These are phyloP conservation scores for Acanthamoeba sp. DNA, from an alignment of 208 protist species.

Conservation along the genomic window DNA sequence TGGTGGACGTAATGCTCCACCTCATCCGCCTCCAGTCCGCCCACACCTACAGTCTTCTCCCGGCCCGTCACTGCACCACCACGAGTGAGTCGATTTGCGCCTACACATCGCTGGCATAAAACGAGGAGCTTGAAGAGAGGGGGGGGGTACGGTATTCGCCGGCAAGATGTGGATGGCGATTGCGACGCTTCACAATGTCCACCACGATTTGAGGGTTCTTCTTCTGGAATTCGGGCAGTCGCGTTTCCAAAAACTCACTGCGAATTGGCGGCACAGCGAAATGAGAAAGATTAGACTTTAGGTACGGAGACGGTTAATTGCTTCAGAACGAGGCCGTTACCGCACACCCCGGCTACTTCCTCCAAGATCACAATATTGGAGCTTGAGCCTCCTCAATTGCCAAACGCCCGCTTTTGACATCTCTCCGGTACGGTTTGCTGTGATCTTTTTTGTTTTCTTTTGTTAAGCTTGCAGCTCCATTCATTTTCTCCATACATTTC, in stretches of 20 bases:
- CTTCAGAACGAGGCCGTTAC: not conserved
- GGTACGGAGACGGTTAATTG: not conserved
- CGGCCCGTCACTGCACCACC: not conserved
- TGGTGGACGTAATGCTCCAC: constrained; percentile 29
- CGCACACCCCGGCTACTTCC: not conserved
- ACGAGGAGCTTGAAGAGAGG: not conserved
- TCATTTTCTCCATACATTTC: too few species aligned
- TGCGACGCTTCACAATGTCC: constrained; percentile 25
- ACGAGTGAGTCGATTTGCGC: too few species aligned
- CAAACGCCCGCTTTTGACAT: not conserved
- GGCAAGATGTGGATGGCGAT: not conserved
- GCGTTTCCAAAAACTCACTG: constrained; percentile 25
- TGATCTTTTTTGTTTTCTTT: too few species aligned
- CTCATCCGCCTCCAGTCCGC: not conserved
- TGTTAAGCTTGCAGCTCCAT: too few species aligned
- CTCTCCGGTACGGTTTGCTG: not conserved
- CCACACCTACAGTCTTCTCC: not conserved
- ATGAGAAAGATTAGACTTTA: not conserved
- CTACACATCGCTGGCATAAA: too few species aligned
- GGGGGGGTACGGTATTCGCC: not conserved
- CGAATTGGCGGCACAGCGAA: too few species aligned
- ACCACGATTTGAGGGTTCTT: not conserved
- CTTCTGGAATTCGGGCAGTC: constrained; percentile 23
- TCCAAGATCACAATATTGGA: not conserved
- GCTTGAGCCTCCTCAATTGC: constrained; percentile 11